Evolutionary conservation across 1,284 basidiomycete species (phyloP), one percentile per base, ranked within the genome.

Genomic region (Sporisorium reilianum): DNA sequence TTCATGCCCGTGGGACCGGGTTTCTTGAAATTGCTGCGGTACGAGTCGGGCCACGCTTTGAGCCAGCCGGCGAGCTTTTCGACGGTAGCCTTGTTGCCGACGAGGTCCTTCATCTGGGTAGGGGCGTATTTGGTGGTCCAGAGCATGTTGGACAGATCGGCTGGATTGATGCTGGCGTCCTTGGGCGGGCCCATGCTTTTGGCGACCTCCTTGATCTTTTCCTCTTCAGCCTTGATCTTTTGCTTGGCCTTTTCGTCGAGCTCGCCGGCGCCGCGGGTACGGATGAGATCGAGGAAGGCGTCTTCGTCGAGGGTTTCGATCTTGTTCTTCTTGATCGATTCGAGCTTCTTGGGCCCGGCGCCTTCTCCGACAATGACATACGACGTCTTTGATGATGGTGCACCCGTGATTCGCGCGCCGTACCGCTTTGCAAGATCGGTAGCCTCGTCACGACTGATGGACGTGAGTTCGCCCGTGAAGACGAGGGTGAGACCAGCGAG

Each of bases 101-200:
- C 97, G 23, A 99, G 89, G 71, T 99, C 95, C 80, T 93, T 96
- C 63, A 95, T 76, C 14, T 88, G 89, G 74, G 90, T 89, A 0
- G 97, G 96, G 0, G 96, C 95, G 83, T 99, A 99, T 34, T 95
- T 92, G 36, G 91, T 92, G 28, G 97, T 98, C 97, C 97, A 99
- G 1, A 99, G 88, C 71, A 64, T 55, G 64, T 64, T 71, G 20
- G 28, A 64, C 7, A 58, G 42, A 86, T 86, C 51, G 88, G 87
- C 79, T 88, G 86, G 42, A 16, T 70, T 66, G 20, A 55, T 58
- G 26, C 61, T 54, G 25, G 73, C 59, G 20, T 59, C 61, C 23
- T 68, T 74, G 54, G 51, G 60, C 5, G 71, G 55, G n/a, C 67
- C 72, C 58, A 84, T 75, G 48, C 61, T 66, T 34, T 65, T 77